A percentile compares a stretch with the other conserved stretches of the same genome.
phyloP scores from a whole-genome alignment of 192 early-diverging fungal genomes.

The Coemansia sp. region DNA sequence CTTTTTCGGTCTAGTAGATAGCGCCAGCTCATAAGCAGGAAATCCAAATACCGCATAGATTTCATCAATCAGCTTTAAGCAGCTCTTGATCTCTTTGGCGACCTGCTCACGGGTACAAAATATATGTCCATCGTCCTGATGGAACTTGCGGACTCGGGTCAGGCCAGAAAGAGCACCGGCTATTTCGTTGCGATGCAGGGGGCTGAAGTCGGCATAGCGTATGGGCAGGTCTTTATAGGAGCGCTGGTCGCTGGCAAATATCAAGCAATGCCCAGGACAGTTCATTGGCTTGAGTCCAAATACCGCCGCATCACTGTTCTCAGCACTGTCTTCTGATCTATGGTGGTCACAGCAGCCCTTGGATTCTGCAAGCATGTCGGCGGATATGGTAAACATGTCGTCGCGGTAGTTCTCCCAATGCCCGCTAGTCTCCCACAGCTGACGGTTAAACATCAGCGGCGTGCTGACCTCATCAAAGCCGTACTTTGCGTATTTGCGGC shows the following conservation, averaged over 20 bases:
- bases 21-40: conserved; percentile 67
- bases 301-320: conserved; percentile 22
- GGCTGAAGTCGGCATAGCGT: conserved; percentile 88
- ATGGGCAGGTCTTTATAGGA: conserved; percentile 89
- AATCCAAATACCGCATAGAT: conserved; percentile 82
- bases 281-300: conserved; percentile 98
- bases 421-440: conserved; percentile 87
- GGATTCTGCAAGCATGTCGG: conserved; percentile 7
- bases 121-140: conserved; percentile 97
- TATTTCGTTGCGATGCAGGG: conserved; percentile 89
- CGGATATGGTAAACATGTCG: conserved; percentile 78
- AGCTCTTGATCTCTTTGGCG: conserved; percentile 70
- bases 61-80: conserved; percentile 71
- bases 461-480: conserved; percentile 90
- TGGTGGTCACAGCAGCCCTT: conserved; percentile 40
- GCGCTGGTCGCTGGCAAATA: conserved; percentile 74
- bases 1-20: conserved; percentile 79
- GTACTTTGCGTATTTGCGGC: conserved; percentile 69
- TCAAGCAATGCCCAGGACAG: conserved; percentile 93
- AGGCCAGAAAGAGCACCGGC: conserved; percentile 87
- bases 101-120: conserved; percentile 86
- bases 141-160: conserved; percentile 89
- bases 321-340: background rate
- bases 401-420: conserved; percentile 97
- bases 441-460: conserved; percentile 88